Percentiles rank a stretch among this genome's conserved stretches.
Conservation (phyloP, 768 basidiomycete species). For the Lepiota subincarnata region DNA sequence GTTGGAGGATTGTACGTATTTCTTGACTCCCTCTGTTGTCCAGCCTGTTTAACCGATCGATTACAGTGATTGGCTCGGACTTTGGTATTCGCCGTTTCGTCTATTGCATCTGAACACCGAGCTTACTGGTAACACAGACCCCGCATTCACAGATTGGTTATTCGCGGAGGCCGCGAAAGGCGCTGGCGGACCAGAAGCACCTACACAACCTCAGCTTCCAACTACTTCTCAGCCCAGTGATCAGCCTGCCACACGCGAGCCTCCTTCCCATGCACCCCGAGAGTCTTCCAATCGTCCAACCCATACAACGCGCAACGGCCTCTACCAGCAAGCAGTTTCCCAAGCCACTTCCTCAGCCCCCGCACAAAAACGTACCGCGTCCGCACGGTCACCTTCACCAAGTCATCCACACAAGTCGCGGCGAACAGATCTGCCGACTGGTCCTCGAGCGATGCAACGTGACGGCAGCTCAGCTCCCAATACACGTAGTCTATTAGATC, state of each 20-base stretch:
- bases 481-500: conserved; percentile 71
- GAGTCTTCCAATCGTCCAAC: conserved; percentile 42
- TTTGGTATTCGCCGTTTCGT: conserved; percentile 54
- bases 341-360: conserved; percentile 48
- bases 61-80: conserved; percentile 29
- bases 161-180: conserved; percentile 78
- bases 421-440: conserved; percentile 75
- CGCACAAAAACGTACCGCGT: conserved; percentile 61
- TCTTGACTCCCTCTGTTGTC: conserved; percentile 1
- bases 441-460: conserved; percentile 78
- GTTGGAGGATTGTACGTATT: conserved; percentile 69
- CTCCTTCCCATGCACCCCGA: conserved; percentile 26
- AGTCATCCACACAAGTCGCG: conserved; percentile 66
- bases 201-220: conserved; percentile 33
- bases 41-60: conserved; percentile 12
- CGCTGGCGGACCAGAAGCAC: conserved; percentile 45
- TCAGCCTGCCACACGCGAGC: conserved; percentile 15
- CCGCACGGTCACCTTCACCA: conserved; percentile 65
- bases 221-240: conserved; percentile 13
- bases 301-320: conserved; percentile 47
- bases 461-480: conserved; percentile 31
- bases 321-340: conserved; percentile 74
- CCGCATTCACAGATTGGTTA: conserved; percentile 85
- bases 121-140: conserved; percentile 42
- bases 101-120: background rate